Conservation (phyloP, 495 filamentous ascomycete genomes). For the Polyplosphaeria fusca region DNA sequence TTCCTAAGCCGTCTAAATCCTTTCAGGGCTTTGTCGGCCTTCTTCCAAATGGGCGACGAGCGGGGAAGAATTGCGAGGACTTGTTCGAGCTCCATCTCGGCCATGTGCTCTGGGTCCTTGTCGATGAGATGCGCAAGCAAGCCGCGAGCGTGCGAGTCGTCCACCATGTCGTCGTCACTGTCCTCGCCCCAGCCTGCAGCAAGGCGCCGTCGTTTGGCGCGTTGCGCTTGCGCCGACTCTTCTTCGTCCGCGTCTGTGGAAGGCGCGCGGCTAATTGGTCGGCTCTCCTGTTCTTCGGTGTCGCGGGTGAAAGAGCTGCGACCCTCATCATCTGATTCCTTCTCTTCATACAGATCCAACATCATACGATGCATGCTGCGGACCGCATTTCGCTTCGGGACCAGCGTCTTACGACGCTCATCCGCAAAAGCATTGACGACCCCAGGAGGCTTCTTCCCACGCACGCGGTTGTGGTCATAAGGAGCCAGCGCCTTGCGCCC, state of each 20-base stretch:
- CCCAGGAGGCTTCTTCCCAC: conserved; percentile 56
- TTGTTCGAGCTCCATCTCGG: conserved; percentile 42
- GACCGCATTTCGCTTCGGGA: conserved; percentile 51
- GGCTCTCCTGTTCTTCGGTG: conserved; percentile 78
- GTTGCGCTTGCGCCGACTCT: conserved; percentile 26
- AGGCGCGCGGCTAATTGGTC: conserved; percentile 68
- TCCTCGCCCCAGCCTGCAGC: conserved; percentile 40
- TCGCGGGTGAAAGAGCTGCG: conserved; percentile 59
- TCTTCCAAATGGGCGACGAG: conserved; percentile 66
- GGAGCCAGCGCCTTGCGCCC: conserved; percentile 29
- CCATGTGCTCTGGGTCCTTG: conserved; percentile 47
- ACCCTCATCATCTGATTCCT: conserved; percentile 57
- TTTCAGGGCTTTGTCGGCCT: conserved; percentile 48
- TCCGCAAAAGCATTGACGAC: conserved; percentile 71
- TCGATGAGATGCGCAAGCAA: conserved; percentile 41
- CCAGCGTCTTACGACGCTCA: conserved; percentile 60
- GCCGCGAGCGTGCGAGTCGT: conserved; percentile 33
- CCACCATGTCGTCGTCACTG: conserved; percentile 44
- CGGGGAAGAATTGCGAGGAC: conserved; percentile 44
- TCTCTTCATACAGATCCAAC: conserved; percentile 41
- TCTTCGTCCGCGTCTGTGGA: conserved; percentile 60
- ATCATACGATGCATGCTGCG: conserved; percentile 56
- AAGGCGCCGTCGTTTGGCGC: conserved; percentile 40
- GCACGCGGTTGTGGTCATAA: conserved; percentile 52
- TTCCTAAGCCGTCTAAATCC: conserved; percentile 56